Base-by-base conservation (phyloP, 225 moss, liverwort and hornwort species). In the Antitrichia curtipendula region DNA sequence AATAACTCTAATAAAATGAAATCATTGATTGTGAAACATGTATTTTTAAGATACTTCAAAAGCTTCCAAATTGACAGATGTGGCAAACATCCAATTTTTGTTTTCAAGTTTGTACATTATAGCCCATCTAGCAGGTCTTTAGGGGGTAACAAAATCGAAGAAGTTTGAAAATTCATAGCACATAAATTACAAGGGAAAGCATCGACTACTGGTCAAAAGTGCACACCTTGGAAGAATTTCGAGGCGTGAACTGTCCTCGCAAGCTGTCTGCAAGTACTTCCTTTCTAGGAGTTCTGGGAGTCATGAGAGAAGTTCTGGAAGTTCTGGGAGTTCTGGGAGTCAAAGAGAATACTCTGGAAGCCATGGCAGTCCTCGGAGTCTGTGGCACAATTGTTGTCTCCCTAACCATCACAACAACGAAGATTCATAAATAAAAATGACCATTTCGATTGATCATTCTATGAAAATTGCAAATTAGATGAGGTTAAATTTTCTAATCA, bases 241-340 rank as follows among this genome's bases (percentile, higher is more conserved):
- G 87, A 63, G 92, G 90, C 52, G 94, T 94, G 24, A 89, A 94
- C 60, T 92, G 94, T 24, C 89, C 90, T 82, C 94, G 84, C 81
- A 94, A 90, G 70, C 94, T 94, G 23, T 92, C 90, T 28, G 85
- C 87, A 53, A 91, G 90, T 18, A 91, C 71, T 71, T 91, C 91
- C 80, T 90, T 91, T 40, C 84, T 79, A 17, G 88, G 78, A 85
- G 88, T 91, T 83, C 81, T 80, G 8, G 90, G 83, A 45, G 90
- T 91, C 84, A 82, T 82, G 27, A 65, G 53, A 66, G 86, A 40
- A 58, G 83, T 52, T 84, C 38, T 41, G 4, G 87, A 70, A 21
- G 63, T 84, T 61, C n/a, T 23, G 4, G 86, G 66, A 3, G 50
- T 57, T 70, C 47, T 54, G 6, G 86, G 49, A 58, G 69, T 78